Evolutionary conservation across 192 early-diverging fungal genomes (phyloP).

Genomic region (Entomortierella beljakovae): DNA sequence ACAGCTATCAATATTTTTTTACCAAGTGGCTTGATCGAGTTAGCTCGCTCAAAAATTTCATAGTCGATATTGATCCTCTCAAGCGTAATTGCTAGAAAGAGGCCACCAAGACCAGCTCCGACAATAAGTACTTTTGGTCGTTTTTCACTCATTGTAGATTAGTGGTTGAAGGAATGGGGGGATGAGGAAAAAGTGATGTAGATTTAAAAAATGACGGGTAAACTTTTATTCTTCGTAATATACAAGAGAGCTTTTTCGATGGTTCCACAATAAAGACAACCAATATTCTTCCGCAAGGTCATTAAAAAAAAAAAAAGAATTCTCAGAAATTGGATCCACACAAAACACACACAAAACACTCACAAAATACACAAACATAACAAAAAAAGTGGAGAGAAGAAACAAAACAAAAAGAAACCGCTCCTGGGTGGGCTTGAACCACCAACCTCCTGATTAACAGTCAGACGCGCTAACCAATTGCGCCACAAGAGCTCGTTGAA

Average conservation of each 20-base stretch:
- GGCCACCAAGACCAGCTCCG: slow-evolving; percentile 25
- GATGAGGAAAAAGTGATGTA: neutral
- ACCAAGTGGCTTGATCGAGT: slow-evolving; percentile 13
- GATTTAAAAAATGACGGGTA: too few relatives aligned
- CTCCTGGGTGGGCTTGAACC: slow-evolving; percentile 3
- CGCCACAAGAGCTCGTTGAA: neutral
- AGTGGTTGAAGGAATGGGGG: neutral
- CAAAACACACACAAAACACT: too few relatives aligned
- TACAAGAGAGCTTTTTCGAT: too few relatives aligned
- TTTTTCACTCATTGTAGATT: neutral
- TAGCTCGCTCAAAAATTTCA: slow-evolving; percentile 29
- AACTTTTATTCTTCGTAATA: too few relatives aligned
- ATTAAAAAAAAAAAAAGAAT: too few relatives aligned
- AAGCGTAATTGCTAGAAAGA: slow-evolving; percentile 16
- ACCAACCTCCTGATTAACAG: slow-evolving; percentile 4
- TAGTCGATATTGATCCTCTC: slow-evolving; percentile 18
- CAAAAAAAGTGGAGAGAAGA: neutral
- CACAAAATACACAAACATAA: neutral
- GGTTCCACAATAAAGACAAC: too few relatives aligned
- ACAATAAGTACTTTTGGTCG: slow-evolving; percentile 18
- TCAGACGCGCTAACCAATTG: slow-evolving; percentile 3
- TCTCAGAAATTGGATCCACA: too few relatives aligned
- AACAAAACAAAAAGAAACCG: neutral
- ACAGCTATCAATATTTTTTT: neutral
- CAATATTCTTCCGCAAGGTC: too few relatives aligned